Base-by-base conservation (phyloP, 73 alveolate genomes). In the Durusdinium trenchii region DNA sequence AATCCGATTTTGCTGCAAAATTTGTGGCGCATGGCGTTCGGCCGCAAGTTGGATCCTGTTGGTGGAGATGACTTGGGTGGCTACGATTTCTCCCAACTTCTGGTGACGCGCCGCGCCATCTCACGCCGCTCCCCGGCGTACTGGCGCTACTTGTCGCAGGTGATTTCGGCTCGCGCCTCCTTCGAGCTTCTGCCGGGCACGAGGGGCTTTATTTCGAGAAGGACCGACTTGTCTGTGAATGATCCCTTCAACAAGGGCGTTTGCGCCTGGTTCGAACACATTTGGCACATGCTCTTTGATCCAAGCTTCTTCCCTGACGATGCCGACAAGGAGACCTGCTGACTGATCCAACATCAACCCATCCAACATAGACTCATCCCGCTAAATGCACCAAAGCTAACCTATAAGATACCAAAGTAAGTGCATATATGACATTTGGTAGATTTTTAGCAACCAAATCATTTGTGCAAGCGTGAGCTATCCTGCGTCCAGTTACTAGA, bases 231-330 rank as follows among this genome's bases (percentile, higher is more conserved):
- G 51, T 46, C 97, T 6, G 57, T 47, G 60, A 46, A 90, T 45
- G 87, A 64, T 40, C 97, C 97, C 28, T 76, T 28, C 78, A 90
- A 90, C 87, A 90, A 90, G 57, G 87, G 87, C 32, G 97, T 90
- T 16, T 90, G 97, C 76, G 97, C 87, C 40, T 90, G 97, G 97
- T 90, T 90, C 57, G 97, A 90, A 48, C 97, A 90, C 87, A 67
- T 90, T 36, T 90, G 97, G 97, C 97, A 90, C 97, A 90, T 90
- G 97, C 97, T 90, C 54, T 90, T 90, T 45, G 97, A 90, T 52
- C 97, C 89, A 14, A 46, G 64, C 78, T 90, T 64, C 87, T 90
- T 90, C 57, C 97, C 97, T 14, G 84, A 69, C 35, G 75, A 67
- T 47, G 71, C 36, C 16, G 54, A 51, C 94, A 35, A 50, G 94